A percentile compares a stretch with the other conserved stretches of the same genome.
These are phyloP conservation scores for Hyparrhenia diplandra DNA, from an alignment of 176 grass and related monocot species.

Conservation along the genomic window DNA sequence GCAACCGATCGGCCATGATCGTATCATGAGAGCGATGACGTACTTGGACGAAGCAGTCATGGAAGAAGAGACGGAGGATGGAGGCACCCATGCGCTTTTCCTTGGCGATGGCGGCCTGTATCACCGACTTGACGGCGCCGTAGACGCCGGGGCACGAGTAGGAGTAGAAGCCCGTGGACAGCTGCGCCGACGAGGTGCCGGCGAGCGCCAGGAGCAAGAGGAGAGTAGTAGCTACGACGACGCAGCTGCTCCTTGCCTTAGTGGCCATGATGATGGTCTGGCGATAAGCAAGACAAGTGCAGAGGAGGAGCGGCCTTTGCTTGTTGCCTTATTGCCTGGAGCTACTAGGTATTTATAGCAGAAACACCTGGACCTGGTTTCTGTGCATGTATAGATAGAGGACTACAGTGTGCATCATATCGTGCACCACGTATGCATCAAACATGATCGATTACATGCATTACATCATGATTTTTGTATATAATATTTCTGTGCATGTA, in stretches of 20 bases:
- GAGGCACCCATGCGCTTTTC: conserved; percentile 82
- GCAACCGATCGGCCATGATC: too few species aligned
- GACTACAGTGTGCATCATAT: too few species aligned
- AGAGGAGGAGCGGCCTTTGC: neutral
- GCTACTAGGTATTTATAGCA: neutral
- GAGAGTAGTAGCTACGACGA: neutral
- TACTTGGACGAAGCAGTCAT: conserved; percentile 73
- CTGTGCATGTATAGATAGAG: too few species aligned
- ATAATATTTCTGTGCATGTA: too few species aligned
- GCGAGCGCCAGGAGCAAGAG: neutral
- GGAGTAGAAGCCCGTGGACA: conserved; percentile 50
- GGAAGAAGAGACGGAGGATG: conserved; percentile 82
- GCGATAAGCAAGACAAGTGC: too few species aligned
- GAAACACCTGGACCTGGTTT: too few species aligned
- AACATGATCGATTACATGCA: too few species aligned
- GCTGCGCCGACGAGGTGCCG: conserved; percentile 30
- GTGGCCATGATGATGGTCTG: too few species aligned
- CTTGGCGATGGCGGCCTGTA: conserved; percentile 36
- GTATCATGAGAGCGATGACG: too few species aligned
- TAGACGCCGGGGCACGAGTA: conserved; percentile 53
- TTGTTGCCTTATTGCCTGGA: neutral
- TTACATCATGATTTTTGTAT: too few species aligned
- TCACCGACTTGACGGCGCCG: conserved; percentile 27
- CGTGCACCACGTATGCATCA: too few species aligned
- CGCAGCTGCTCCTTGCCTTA: neutral